Percentiles rank a stretch among this genome's conserved stretches.
phyloP scores from a whole-genome alignment of 2,329 filamentous ascomycete genomes.

The Diaporthe sp. region DNA sequence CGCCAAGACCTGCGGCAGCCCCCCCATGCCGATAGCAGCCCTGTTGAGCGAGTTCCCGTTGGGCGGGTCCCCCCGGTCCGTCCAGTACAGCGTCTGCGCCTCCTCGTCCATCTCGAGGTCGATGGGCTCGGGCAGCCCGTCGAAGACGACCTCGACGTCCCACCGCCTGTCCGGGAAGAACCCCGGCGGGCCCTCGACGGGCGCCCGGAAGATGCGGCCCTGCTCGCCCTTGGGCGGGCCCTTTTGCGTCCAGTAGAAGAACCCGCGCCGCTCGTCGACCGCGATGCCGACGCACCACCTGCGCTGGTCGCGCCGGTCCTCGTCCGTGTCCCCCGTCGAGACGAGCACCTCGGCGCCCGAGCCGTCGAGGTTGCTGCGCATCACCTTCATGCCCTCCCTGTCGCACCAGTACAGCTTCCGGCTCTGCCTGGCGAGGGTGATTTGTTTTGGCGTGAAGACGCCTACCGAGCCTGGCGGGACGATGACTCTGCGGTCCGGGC shows the following conservation, averaged over 20 bases:
- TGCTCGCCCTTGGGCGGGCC: conserved; percentile 63
- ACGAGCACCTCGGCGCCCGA: conserved; percentile 56
- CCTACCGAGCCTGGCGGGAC: conserved; percentile 53
- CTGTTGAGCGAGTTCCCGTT: conserved; percentile 67
- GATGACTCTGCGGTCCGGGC: conserved; percentile 58
- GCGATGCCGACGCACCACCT: conserved; percentile 70
- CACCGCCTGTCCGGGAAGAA: conserved; percentile 47
- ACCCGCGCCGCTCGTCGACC: conserved; percentile 55
- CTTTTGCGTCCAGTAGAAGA: conserved; percentile 73
- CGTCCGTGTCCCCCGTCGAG: conserved; percentile 31
- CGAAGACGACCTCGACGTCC: conserved; percentile 59
- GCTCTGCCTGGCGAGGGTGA: conserved; percentile 49
- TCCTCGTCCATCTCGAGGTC: conserved; percentile 68
- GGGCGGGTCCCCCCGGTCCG: conserved; percentile 70
- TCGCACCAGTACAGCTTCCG: conserved; percentile 58
- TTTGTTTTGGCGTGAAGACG: conserved; percentile 64
- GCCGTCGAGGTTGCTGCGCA: conserved; percentile 57
- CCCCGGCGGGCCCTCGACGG: conserved; percentile 54
- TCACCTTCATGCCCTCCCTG: conserved; percentile 58
- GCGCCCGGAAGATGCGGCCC: conserved; percentile 67
- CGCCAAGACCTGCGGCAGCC: conserved; percentile 35
- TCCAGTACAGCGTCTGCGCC: conserved; percentile 67
- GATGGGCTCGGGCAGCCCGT: conserved; percentile 66
- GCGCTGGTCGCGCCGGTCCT: conserved; percentile 48
- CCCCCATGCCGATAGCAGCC: conserved; percentile 42